Evolutionary conservation across 1,284 basidiomycete genomes (phyloP).

Genomic region (Cutaneotrichosporon dermatis): DNA sequence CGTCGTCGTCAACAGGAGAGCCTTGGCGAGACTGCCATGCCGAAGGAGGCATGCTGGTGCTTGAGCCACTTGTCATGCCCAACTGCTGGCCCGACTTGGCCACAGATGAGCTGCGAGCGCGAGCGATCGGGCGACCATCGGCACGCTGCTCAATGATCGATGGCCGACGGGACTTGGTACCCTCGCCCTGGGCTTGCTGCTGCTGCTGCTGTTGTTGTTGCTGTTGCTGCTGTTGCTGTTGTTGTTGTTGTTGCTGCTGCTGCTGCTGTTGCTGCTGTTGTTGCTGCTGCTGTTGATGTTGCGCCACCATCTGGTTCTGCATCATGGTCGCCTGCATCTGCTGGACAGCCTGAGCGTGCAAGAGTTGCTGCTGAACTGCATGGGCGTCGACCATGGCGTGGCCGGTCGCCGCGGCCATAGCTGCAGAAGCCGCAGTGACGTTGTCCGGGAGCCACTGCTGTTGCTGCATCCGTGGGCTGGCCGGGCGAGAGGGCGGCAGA

Average conservation of each 20-base stretch:
- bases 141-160: slow-evolving; percentile 26
- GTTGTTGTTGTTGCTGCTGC: slow-evolving; percentile 17
- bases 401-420: slow-evolving; percentile 11
- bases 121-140: slow-evolving; percentile 39
- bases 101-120: slow-evolving; percentile 37
- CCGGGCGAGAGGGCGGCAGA: slow-evolving; percentile 36
- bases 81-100: slow-evolving; percentile 24
- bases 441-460: slow-evolving; percentile 15
- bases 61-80: neutral
- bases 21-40: slow-evolving; percentile 40
- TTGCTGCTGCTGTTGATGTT: slow-evolving; percentile 11
- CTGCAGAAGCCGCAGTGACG: slow-evolving; percentile 9
- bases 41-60: slow-evolving; percentile 40
- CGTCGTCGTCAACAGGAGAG: slow-evolving; percentile 35
- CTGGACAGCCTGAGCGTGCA: slow-evolving; percentile 11
- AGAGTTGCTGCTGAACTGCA: slow-evolving; percentile 1
- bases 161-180: slow-evolving; percentile 11
- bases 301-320: slow-evolving; percentile 14
- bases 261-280: slow-evolving; percentile 29
- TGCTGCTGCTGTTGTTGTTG: slow-evolving; percentile 7
- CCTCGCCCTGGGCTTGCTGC: slow-evolving; percentile 5
- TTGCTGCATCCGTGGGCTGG: slow-evolving; percentile 22
- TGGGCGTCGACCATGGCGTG: neutral
- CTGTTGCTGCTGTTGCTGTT: slow-evolving; percentile 8
- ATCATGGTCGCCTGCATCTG: slow-evolving; percentile 4